These are phyloP conservation scores for Debaryomyces subglobosus DNA, from an alignment of 1,139 yeast species.

Conservation along the genomic window DNA sequence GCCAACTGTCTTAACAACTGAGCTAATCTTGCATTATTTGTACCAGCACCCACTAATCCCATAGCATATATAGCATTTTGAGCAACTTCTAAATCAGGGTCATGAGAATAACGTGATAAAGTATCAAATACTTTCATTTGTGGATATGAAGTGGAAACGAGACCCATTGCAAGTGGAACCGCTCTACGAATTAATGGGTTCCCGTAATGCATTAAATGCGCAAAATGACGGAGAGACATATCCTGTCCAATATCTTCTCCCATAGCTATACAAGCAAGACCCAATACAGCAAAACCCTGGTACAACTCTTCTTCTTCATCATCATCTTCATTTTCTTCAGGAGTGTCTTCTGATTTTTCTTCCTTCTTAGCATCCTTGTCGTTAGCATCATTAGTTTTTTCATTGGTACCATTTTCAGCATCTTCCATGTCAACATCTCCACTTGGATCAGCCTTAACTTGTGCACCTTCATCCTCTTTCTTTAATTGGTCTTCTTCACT, in stretches of 20 bases:
- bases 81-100: conserved; percentile 92
- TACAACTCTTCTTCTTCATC: conserved; percentile 63
- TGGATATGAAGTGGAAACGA: conserved; percentile 90
- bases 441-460: conserved; percentile 12
- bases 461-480: conserved; percentile 17
- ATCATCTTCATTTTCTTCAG: conserved; percentile 30
- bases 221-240: conserved; percentile 95
- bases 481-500: conserved; percentile 40
- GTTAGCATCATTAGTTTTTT: conserved; percentile 17
- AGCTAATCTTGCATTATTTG: conserved; percentile 96
- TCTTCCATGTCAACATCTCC: conserved; percentile 35
- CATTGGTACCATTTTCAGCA: conserved; percentile 35
- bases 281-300: conserved; percentile 91
- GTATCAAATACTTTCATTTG: conserved; percentile 98
- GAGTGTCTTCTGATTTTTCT: conserved; percentile 27
- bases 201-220: conserved; percentile 98
- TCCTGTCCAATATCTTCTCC: conserved; percentile 99
- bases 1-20: conserved; percentile 95
- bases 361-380: conserved; percentile 23
- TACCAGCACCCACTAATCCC: conserved; percentile 99
- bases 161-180: conserved; percentile 97
- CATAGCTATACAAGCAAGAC: conserved; percentile 93
- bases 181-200: conserved; percentile 89
- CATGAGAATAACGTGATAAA: conserved; percentile 93
- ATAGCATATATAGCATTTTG: conserved; percentile 92